Percentiles rank a stretch among this genome's conserved stretches.
phyloP scores from a whole-genome alignment of 371 early-diverging fungal species.

The Syncephalis fuscata region DNA sequence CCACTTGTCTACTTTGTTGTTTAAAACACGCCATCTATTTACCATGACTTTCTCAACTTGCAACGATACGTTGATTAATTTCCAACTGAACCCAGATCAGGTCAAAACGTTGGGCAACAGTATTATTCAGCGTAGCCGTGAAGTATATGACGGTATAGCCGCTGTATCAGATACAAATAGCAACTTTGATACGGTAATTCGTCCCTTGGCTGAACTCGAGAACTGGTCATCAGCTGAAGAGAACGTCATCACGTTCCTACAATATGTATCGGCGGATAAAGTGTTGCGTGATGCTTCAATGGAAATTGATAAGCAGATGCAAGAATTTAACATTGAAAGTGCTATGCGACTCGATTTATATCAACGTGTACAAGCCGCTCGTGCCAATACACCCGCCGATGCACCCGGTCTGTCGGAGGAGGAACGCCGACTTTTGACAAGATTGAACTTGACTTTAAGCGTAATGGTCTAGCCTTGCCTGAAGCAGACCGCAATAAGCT shows the following conservation, averaged over 20 bases:
- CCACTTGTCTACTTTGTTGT: no score
- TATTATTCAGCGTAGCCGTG: slow-evolving; percentile 18
- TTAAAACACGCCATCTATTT: no score
- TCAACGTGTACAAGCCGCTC: slow-evolving; percentile 30
- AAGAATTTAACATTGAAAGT: slow-evolving; percentile 53
- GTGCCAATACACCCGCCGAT: slow-evolving; percentile 23
- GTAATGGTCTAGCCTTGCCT: slow-evolving; percentile 50
- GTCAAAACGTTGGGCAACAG: slow-evolving; percentile 15
- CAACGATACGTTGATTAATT: slow-evolving; percentile 1
- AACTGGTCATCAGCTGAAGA: slow-evolving; percentile 21
- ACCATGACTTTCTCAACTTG: no score
- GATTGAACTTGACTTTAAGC: slow-evolving; percentile 36
- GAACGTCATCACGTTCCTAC: slow-evolving; percentile 32
- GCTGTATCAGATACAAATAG: slow-evolving; percentile 24
- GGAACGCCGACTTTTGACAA: slow-evolving; percentile 49
- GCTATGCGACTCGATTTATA: slow-evolving; percentile 66
- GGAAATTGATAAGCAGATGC: slow-evolving; percentile 37
- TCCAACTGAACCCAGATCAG: slow-evolving; percentile 20
- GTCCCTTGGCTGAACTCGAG: slow-evolving; percentile 28
- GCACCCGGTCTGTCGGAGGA: slow-evolving; percentile 26
- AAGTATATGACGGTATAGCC: slow-evolving; percentile 26
- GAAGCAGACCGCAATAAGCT: slow-evolving; percentile 38
- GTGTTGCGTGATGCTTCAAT: slow-evolving; percentile 52
- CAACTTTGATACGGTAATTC: slow-evolving; percentile 41
- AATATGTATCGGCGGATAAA: slow-evolving; percentile 46